Conservation (phyloP, 1,139 yeast genomes). For the Kazachstania sp. region DNA sequence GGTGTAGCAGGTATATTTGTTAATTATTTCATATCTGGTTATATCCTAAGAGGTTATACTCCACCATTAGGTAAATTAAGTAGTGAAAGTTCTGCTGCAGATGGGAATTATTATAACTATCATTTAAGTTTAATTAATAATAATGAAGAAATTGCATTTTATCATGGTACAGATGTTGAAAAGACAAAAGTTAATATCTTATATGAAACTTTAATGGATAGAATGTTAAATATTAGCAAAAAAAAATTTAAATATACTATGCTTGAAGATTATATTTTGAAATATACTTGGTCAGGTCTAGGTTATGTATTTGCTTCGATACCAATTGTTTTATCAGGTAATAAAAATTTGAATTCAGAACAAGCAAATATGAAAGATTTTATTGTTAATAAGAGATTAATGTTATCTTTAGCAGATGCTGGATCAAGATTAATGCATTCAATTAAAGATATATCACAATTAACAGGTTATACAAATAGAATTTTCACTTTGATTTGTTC, state of each 20-base stretch:
- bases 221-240: slow-evolving; percentile 37
- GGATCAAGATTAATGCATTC: slow-evolving; percentile 96
- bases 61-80: slow-evolving; percentile 83
- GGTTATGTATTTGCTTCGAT: slow-evolving; percentile 86
- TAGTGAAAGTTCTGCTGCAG: slow-evolving; percentile 65
- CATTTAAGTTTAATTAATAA: slow-evolving; percentile 80
- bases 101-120: slow-evolving; percentile 83
- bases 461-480: slow-evolving; percentile 86
- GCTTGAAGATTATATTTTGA: slow-evolving; percentile 78
- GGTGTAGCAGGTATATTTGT: slow-evolving; percentile 76
- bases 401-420: slow-evolving; percentile 90
- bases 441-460: slow-evolving; percentile 85
- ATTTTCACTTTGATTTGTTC: slow-evolving; percentile 68
- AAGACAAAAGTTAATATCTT: slow-evolving; percentile 55
- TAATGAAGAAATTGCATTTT: slow-evolving; percentile 90
- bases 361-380: slow-evolving; percentile 75
- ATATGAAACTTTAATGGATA: slow-evolving; percentile 51
- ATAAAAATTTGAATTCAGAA: slow-evolving; percentile 23
- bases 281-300: slow-evolving; percentile 91
- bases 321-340: slow-evolving; percentile 55
- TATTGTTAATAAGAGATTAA: slow-evolving; percentile 79
- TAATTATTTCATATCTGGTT: slow-evolving; percentile 76
- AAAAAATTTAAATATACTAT: slow-evolving; percentile 54
- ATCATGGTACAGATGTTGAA: slow-evolving; percentile 83
- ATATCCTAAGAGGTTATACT: slow-evolving; percentile 60